Evolutionary conservation across 805 yeast genomes (phyloP), one percentile per base, ranked within the genome.

Genomic region (Diddensiella santjacobensis): DNA sequence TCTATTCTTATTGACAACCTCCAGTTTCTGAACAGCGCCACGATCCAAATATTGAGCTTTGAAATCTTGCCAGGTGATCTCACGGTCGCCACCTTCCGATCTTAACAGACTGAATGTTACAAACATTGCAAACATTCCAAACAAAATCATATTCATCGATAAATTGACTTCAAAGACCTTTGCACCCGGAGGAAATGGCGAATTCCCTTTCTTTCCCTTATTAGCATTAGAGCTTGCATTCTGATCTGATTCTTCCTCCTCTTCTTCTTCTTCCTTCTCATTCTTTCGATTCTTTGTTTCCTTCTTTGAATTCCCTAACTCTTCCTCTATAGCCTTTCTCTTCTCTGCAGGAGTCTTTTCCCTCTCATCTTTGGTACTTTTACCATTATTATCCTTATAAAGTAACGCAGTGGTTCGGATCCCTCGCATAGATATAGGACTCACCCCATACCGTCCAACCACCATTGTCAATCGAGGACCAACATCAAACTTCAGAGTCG

Each of bases 1-100:
- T 2, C 76, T 65, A 52, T 78, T 77, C 56, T 80, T 81, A 68
- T 89, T 88, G 26, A 87, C 75, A 43, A 89, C 96, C 44, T 75
- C 74, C 41, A 89, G 72, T 53, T 77, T 80, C 43, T 83, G 80
- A 31, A 90, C 96, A 43, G 81, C 74, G 3, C 96, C 95, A 56
- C 79, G 79, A 53, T 84, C 87, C 24, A 90, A 70, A 56, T 84
- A 83, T 49, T 82, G 79, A n/a, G 83, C 74, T 64, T 84, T 84
- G 73, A 90, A 89, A 61, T 87, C 95, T 69, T 87, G 96, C 73
- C 82, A 84, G 1, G 90, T 75, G 41, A 79, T 59, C 48, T 65
- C 70, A 3, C 66, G 63, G 39, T 38, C 26, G 31, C 42, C 45
- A 33, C 40, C 45, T 4, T 22, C 39, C 22, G 55, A 35, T 18